phyloP scores from a whole-genome alignment of 805 yeast species.

The Lipomyces orientalis region DNA sequence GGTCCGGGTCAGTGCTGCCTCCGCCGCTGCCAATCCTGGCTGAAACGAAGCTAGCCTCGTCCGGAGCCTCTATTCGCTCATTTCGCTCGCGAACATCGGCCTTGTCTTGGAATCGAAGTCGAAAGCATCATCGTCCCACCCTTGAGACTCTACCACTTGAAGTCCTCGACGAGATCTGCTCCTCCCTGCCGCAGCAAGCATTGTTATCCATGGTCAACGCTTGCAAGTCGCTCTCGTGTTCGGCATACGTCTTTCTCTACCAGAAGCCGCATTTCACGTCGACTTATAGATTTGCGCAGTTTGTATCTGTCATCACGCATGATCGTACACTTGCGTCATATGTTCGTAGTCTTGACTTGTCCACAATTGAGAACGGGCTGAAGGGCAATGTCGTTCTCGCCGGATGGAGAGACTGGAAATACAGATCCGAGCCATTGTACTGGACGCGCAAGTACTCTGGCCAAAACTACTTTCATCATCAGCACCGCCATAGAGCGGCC shows the following conservation, averaged over 20 bases:
- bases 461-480: conserved; percentile 36
- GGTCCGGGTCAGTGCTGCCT: conserved; percentile 24
- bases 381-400: conserved; percentile 52
- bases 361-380: conserved; percentile 47
- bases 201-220: conserved; percentile 56
- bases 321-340: conserved; percentile 60
- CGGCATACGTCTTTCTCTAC: conserved; percentile 52
- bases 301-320: conserved; percentile 68
- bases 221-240: conserved; percentile 24
- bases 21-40: conserved; percentile 22
- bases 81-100: conserved; percentile 30
- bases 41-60: conserved; percentile 18
- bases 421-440: conserved; percentile 63
- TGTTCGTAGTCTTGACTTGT: conserved; percentile 65
- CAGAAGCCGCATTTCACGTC: conserved; percentile 62
- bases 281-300: conserved; percentile 80
- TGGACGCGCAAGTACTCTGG: conserved; percentile 27
- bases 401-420: conserved; percentile 94
- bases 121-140: conserved; percentile 19
- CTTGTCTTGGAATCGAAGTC: conserved; percentile 16
- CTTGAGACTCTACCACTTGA: conserved; percentile 42
- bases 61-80: conserved; percentile 35
- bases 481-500: conserved; percentile 27
- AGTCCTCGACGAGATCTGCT: conserved; percentile 40
- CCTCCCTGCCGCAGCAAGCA: conserved; percentile 48